phyloP scores from a whole-genome alignment of 176 grass and related monocot genomes.

The Tuctoria greenei region DNA sequence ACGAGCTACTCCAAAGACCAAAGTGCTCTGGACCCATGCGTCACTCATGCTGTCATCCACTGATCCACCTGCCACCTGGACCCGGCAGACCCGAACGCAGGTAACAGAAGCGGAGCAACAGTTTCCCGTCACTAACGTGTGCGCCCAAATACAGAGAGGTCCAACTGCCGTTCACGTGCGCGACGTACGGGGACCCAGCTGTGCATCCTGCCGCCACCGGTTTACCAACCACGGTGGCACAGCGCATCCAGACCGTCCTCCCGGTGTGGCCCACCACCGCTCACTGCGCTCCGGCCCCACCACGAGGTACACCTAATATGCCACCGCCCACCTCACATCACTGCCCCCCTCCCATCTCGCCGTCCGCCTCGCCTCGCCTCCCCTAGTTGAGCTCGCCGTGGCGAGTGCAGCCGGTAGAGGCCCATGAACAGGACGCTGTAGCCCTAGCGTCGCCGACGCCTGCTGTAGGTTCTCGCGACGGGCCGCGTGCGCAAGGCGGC shows the following conservation, averaged over 20 bases:
- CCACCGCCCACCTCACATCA: conserved; percentile 24
- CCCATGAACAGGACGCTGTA: not conserved
- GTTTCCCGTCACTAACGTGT: not conserved
- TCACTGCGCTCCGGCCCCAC: conserved; percentile 19
- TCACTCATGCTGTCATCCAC: not conserved
- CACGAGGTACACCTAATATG: conserved; percentile 36
- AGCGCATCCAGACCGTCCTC: not conserved
- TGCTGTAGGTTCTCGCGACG: not conserved
- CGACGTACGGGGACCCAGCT: not conserved
- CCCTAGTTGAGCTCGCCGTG: conserved; percentile 25
- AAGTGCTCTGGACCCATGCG: not conserved
- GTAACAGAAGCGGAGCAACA: not conserved
- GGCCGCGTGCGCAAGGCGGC: not conserved
- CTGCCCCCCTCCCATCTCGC: not conserved
- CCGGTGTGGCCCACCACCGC: not conserved
- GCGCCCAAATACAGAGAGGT: not conserved
- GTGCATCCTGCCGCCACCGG: not conserved
- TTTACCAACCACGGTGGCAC: conserved; percentile 1
- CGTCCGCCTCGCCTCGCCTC: conserved; percentile 15
- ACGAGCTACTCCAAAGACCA: not conserved
- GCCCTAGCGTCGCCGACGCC: not conserved
- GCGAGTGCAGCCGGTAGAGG: not conserved
- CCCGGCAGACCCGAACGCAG: not conserved
- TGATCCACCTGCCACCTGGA: not conserved
- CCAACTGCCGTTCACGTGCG: conserved; percentile 19